Conservation (phyloP, 306 rosid genomes). For the Dalbergia oliveri region DNA sequence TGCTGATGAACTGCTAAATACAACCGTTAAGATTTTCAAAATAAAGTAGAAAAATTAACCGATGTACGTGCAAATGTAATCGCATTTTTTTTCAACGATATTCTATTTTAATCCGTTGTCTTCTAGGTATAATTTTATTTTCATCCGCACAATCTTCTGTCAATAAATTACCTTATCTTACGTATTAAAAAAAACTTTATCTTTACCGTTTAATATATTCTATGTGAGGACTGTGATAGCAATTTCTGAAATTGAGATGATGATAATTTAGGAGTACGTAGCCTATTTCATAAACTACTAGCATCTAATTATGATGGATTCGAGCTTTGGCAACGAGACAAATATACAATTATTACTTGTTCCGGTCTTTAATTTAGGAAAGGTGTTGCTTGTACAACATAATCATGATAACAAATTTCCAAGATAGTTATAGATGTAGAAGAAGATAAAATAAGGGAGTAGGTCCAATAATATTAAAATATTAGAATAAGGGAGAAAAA, state of each 20-base stretch:
- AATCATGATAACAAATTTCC: no score
- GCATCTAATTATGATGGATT: neutral
- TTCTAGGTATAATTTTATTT: neutral
- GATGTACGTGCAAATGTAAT: neutral
- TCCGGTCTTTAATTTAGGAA: no score
- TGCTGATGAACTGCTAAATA: neutral
- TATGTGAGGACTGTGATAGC: neutral
- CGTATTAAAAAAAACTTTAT: neutral
- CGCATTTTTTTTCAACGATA: constrained; percentile 40
- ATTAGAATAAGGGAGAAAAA: no score
- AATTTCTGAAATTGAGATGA: neutral
- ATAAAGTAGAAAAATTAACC: neutral
- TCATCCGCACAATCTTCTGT: neutral
- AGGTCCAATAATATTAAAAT: no score
- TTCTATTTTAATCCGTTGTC: constrained; percentile 26
- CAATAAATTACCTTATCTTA: constrained; percentile 44
- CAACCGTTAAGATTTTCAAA: neutral
- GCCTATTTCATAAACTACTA: neutral
- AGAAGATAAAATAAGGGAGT: no score
- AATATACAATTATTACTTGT: no score
- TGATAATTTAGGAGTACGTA: neutral
- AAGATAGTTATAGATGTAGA: no score
- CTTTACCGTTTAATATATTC: neutral
- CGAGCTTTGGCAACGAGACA: neutral
- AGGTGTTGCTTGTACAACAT: no score